phyloP scores from a whole-genome alignment of 352 stramenopile species.

The Albugo laibachii region DNA sequence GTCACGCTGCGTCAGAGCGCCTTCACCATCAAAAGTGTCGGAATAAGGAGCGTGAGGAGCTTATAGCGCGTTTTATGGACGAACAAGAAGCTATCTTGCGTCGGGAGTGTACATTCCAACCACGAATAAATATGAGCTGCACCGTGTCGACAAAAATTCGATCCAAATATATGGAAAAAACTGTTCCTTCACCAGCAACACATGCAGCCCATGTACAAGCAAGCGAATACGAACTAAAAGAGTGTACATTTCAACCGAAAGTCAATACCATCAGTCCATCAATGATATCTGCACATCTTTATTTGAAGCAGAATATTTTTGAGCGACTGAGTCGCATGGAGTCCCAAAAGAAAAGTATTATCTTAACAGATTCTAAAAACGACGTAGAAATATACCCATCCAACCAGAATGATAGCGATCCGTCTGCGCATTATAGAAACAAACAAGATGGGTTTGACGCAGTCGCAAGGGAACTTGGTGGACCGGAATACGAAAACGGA shows the following conservation, averaged over 20 bases:
- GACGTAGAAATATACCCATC: slow-evolving; percentile 22
- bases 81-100: slow-evolving; percentile 53
- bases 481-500: too few relatives aligned
- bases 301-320: slow-evolving; percentile 74
- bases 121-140: slow-evolving; percentile 28
- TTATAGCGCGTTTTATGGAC: slow-evolving; percentile 32
- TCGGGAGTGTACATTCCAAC: slow-evolving; percentile 54
- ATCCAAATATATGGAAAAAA: slow-evolving; percentile 50
- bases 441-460: too few relatives aligned
- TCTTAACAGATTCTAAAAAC: slow-evolving; percentile 14
- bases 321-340: slow-evolving; percentile 37
- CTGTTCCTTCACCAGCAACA: slow-evolving; percentile 1
- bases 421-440: too few relatives aligned
- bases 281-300: slow-evolving; percentile 69
- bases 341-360: not conserved
- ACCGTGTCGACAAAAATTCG: slow-evolving; percentile 28
- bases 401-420: not conserved
- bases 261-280: slow-evolving; percentile 50
- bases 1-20: slow-evolving; percentile 25
- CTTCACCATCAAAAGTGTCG: slow-evolving; percentile 60
- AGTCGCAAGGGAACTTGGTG: too few relatives aligned
- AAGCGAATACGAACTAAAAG: slow-evolving; percentile 22
- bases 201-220: slow-evolving; percentile 24
- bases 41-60: slow-evolving; percentile 49
- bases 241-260: slow-evolving; percentile 65